Evolutionary conservation across 805 yeast genomes (phyloP), one percentile per base, ranked within the genome.

Genomic region (Deakozyma indianensis): DNA sequence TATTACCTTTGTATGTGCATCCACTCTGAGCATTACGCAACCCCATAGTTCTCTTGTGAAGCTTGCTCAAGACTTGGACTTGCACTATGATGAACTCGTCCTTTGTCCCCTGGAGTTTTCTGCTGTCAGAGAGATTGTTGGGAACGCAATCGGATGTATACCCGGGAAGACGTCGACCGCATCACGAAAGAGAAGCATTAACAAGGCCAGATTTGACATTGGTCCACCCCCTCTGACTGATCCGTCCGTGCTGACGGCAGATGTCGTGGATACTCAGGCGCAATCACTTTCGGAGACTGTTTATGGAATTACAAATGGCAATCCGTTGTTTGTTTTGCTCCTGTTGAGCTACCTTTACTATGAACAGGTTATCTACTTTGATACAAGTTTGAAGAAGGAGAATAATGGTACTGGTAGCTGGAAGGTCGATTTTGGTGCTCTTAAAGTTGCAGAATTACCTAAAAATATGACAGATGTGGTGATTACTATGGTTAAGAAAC

Each of bases 1-100:
- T 3, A 57, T 61, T 15, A 52, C 52, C 16, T 51, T 60, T 20
- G 54, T 59, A 3, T 49, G 59, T 15, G 53, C 59, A 3, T 57
- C 58, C 2, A 53, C 61, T 4, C 51, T 53, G 24, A 56, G 56
- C 35, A 43, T 40, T 18, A 3, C 45, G 32, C 28, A 43, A 35
- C 47, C 35, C 38, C 15, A 28, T 18, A 23, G 44, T 20, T 48
- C 43, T 11, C 32, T 56, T 15, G 45, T 47, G 3, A 18, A 46
- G 4, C 48, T 53, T 25, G 54, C 54, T 22, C 48, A 46, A 15
- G 54, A 51, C 18, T 38, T 59, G 4, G 51, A 51, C 41, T 48
- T 46, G 23, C 49, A 48, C 16, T 51, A 48, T 18, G 47, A 47
- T 7, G 60, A 58, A 35, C 40, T 56, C 4, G 42, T 41, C 16